Evolutionary conservation across 352 stramenopile species (phyloP).

Genomic region (Globisporangium radiosum): DNA sequence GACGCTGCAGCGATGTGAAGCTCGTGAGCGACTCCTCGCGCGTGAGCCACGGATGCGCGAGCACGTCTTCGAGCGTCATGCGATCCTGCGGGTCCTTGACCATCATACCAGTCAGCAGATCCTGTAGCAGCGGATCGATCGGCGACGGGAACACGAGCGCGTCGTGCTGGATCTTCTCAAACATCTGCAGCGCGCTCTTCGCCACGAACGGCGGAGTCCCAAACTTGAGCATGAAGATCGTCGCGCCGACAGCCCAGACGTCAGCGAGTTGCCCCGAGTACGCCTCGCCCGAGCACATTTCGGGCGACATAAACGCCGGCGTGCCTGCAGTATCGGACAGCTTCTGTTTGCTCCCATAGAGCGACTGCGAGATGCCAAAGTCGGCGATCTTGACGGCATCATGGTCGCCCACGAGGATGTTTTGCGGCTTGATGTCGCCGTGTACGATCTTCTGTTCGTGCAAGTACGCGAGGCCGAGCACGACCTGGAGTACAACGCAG

Average conservation of each 20-base stretch:
- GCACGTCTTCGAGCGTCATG: conserved; percentile 54
- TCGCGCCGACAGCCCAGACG: conserved; percentile 88
- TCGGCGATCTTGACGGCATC: conserved; percentile 90
- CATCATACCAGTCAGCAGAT: conserved; percentile 61
- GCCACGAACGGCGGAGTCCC: conserved; percentile 86
- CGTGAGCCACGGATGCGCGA: conserved; percentile 75
- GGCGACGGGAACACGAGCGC: conserved; percentile 51
- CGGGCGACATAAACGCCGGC: conserved; percentile 90
- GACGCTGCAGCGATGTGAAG: conserved; percentile 10
- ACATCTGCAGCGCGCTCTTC: conserved; percentile 84
- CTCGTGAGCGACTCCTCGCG: conserved; percentile 45
- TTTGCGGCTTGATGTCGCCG: conserved; percentile 84
- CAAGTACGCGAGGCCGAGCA: conserved; percentile 85
- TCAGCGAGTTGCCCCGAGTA: conserved; percentile 86
- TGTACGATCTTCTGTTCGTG: conserved; percentile 85
- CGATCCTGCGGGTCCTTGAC: conserved; percentile 52
- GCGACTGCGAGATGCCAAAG: conserved; percentile 87
- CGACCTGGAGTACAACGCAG: conserved; percentile 65
- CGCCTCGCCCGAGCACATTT: conserved; percentile 86
- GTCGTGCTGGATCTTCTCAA: conserved; percentile 83
- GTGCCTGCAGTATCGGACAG: conserved; percentile 80
- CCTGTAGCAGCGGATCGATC: conserved; percentile 46
- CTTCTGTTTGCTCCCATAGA: conserved; percentile 78
- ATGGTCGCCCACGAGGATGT: conserved; percentile 82
- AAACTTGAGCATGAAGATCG: conserved; percentile 87